Conservation (phyloP, 2,329 filamentous ascomycete genomes). For the Xylariales sp. region DNA sequence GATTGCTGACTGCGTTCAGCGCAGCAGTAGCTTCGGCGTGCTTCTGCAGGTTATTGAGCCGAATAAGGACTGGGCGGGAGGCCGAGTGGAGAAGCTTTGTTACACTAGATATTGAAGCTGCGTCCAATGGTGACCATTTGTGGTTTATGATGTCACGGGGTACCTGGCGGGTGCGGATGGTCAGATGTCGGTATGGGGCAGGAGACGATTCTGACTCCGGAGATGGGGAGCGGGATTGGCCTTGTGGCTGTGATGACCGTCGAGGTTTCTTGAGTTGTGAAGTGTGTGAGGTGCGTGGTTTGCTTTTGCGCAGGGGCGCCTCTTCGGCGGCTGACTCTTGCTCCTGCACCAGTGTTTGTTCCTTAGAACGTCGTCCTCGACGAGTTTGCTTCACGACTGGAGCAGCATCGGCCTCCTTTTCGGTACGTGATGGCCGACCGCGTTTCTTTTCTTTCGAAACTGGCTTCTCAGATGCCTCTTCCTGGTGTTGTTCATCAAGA, state of each 20-base stretch:
- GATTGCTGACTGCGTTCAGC: slow-evolving; percentile 49
- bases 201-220: no score
- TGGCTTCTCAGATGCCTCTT: background rate
- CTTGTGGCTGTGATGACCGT: slow-evolving; percentile 7
- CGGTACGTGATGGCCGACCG: no score
- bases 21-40: slow-evolving; percentile 51
- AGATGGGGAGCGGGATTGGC: slow-evolving; percentile 21
- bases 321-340: background rate
- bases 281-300: background rate
- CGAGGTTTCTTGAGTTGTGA: no score
- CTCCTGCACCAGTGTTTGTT: background rate
- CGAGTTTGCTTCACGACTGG: background rate
- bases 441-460: slow-evolving; percentile 10
- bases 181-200: slow-evolving; percentile 44
- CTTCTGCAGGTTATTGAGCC: slow-evolving; percentile 43
- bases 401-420: no score
- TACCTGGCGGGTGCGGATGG: slow-evolving; percentile 46
- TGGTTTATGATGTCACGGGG: slow-evolving; percentile 61
- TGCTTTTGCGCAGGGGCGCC: background rate
- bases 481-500: background rate
- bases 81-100: slow-evolving; percentile 52
- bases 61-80: slow-evolving; percentile 57
- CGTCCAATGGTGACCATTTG: slow-evolving; percentile 60
- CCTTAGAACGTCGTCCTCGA: background rate
- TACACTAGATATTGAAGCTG: slow-evolving; percentile 51